Evolutionary conservation across 495 filamentous ascomycete species (phyloP).

Genomic region (Penicillium macrosclerotiorum): DNA sequence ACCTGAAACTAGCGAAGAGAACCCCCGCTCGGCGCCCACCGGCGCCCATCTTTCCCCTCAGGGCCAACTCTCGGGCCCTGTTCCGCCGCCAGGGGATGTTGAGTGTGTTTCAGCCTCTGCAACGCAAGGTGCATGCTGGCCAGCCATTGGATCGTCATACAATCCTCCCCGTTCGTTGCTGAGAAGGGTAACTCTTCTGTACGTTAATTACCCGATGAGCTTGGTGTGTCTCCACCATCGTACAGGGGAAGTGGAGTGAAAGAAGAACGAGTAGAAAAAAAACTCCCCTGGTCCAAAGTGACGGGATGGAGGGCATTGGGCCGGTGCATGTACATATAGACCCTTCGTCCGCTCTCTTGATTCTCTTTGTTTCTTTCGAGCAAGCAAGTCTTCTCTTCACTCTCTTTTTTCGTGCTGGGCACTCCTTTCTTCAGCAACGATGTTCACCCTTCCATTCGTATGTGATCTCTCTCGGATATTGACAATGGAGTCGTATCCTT

Average conservation of each 20-base stretch:
- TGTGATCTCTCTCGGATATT: not conserved
- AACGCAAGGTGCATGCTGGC: constrained; percentile 5
- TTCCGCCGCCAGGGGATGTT: not conserved
- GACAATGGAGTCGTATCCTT: constrained; percentile 1
- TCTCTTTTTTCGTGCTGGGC: constrained; percentile 18
- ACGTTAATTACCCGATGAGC: not conserved
- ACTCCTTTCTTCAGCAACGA: constrained; percentile 21
- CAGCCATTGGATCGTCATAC: not conserved
- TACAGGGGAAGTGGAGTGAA: no score
- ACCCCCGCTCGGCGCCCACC: no score
- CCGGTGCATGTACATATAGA: constrained; percentile 1
- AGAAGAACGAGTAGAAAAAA: not conserved
- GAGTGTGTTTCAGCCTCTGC: constrained; percentile 12
- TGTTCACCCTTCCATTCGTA: constrained; percentile 30
- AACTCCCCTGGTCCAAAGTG: not conserved
- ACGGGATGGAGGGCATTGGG: not conserved
- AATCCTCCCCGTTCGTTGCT: not conserved
- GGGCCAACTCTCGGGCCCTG: not conserved
- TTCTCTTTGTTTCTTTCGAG: constrained; percentile 7
- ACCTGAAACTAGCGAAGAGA: constrained; percentile 11
- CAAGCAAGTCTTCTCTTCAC: constrained; percentile 29
- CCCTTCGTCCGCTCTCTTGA: not conserved
- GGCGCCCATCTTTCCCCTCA: constrained; percentile 1
- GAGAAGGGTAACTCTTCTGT: not conserved
- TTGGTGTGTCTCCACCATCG: not conserved